Base-by-base conservation (phyloP, 495 filamentous ascomycete species). In the Xylaria bambusicola region DNA sequence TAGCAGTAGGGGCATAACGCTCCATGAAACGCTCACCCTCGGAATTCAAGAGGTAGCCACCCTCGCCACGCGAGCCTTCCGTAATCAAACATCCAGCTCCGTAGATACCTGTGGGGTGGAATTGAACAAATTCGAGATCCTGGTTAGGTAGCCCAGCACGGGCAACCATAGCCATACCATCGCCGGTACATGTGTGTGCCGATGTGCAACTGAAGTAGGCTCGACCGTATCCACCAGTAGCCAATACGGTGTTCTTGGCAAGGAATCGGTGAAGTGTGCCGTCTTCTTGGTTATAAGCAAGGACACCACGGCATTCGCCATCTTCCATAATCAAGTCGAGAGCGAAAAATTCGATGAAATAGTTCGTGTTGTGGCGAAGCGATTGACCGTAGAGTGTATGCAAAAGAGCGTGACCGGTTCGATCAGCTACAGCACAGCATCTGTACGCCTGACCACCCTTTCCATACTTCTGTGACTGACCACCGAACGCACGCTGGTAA, bases 21-120 rank as follows among this genome's bases (percentile, higher is more conserved):
- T 97, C 93, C 93, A 98, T 98, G 78, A 98, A 98, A 66, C 93
- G 89, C 79, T 97, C 94, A 77, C 94, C 94, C 82, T 97, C 88
- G 33, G 86, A 88, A 82, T 98, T 98, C 53, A 97, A 85, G 29
- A 98, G 84, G 76, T 96, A 97, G 71, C 94, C 94, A 81, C 94
- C 94, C 82, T 98, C 94, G 77, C 94, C 94, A 81, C 94, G 91
- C 66, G 94, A 91, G 65, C 94, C 94, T 79, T 98, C 93, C 40
- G 94, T 98, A 71, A 98, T 98, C 82, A 98, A 77, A 77, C 93
- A 97, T 64, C 94, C 94, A 63, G 94, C 94, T 74, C 94, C 94
- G 77, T 98, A 98, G 79, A 98, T 98, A 80, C 94, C 94, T 53
- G 94, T 97, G 23, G 94, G 94, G 77, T 98, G 94, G 86, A 98